Evolutionary conservation across 2,329 filamentous ascomycete species (phyloP).

Genomic region (Fusarium nisikadoi): DNA sequence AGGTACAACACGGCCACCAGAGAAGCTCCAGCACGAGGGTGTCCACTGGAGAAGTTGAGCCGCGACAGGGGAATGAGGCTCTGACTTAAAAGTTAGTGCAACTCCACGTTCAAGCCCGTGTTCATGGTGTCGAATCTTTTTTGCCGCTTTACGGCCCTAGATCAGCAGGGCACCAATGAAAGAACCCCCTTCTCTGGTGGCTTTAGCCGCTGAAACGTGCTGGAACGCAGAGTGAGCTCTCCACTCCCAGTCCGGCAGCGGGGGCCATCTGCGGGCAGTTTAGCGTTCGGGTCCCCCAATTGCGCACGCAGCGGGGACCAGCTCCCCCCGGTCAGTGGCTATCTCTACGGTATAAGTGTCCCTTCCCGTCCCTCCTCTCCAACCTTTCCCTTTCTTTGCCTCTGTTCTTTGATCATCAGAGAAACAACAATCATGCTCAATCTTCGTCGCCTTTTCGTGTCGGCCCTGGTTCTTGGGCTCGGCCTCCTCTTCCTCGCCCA

Average conservation of each 20-base stretch:
- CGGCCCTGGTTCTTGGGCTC: slow-evolving; percentile 80
- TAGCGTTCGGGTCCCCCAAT: slow-evolving; percentile 28
- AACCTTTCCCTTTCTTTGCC: slow-evolving; percentile 11
- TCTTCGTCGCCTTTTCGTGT: slow-evolving; percentile 75
- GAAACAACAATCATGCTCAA: slow-evolving; percentile 73
- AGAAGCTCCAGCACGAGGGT: slow-evolving; percentile 7
- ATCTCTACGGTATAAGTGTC: slow-evolving; percentile 42
- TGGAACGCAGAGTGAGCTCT: slow-evolving; percentile 37
- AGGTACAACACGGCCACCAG: neutral
- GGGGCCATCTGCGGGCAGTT: slow-evolving; percentile 22
- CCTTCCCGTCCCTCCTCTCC: slow-evolving; percentile 29
- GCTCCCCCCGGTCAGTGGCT: slow-evolving; percentile 21
- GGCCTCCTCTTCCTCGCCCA: slow-evolving; percentile 80
- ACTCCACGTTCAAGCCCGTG: neutral
- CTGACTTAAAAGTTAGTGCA: slow-evolving; percentile 6
- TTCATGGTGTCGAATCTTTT: slow-evolving; percentile 6
- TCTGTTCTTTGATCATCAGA: slow-evolving; percentile 30
- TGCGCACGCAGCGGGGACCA: slow-evolving; percentile 30
- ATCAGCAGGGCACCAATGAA: slow-evolving; percentile 10
- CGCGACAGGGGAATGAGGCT: neutral
- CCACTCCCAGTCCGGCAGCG: slow-evolving; percentile 25
- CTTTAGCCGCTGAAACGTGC: slow-evolving; percentile 38
- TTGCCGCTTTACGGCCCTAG: neutral
- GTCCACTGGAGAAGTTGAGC: neutral
- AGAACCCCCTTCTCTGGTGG: slow-evolving; percentile 13